Evolutionary conservation across 306 rosid species (phyloP), one percentile per base, ranked within the genome.

Genomic region (Parietaria judaica): DNA sequence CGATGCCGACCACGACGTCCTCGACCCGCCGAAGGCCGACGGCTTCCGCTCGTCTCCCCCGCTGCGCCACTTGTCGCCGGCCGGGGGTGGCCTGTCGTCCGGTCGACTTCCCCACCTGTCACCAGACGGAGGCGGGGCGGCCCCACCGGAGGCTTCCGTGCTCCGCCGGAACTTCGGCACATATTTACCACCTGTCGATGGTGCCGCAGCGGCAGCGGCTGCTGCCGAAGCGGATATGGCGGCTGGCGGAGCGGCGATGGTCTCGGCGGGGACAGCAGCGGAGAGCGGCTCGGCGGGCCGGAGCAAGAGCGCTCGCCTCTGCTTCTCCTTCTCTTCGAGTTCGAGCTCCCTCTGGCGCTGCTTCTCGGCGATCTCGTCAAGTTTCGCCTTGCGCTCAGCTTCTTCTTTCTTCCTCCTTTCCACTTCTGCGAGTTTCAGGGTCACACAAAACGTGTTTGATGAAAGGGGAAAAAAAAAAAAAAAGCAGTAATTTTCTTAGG

Each of bases 321-420:
- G 77, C 68, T 68, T 88, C 71, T 86, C 91, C 60, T 88, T 94
- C 69, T 88, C 94, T 51, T 88, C 97, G 3, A 86, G 65, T 58
- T 94, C 99, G 65, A 23, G 75, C 74, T 84, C 91, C 61, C 97
- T 84, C 58, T 76, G 95, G 71, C 78, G 83, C 84, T 86, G 97
- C 72, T 77, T 94, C 71, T 86, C 95, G 45, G 87, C 80, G 5
- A 83, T 84, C 77, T 79, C 94, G 3, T 72, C 95, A 68, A 94
- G 70, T 65, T 89, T 94, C 4, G 87, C 91, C 46, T 58, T 52
- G 51, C 71, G 87, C 60, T 94, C 95, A n/a, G 78, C 78, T 44
- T 88, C 89, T 53, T 88, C 99, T 71, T 74, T 86, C 72, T 71
- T 86, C 39, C 59, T 66, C 72, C 83, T 86, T 76, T 94, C 99